These are phyloP conservation scores for Choanephora cucurbitarum DNA, from an alignment of 371 early-diverging fungal genomes.

Conservation along the genomic window DNA sequence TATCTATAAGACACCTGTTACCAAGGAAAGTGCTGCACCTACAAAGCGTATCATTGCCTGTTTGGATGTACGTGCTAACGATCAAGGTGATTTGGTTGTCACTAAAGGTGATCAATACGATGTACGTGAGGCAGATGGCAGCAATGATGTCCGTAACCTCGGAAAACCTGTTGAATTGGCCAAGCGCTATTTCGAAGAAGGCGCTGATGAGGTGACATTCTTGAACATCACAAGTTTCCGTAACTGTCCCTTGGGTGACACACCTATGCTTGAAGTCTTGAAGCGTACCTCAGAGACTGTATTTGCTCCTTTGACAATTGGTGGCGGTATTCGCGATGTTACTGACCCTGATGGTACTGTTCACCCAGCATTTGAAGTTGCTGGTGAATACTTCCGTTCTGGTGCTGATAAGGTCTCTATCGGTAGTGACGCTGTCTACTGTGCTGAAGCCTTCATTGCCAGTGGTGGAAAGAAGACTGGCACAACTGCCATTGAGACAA, in stretches of 20 bases:
- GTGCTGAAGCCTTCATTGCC: conserved; percentile 81
- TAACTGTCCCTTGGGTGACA: conserved; percentile 85
- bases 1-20: conserved; percentile 28
- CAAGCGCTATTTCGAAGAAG: conserved; percentile 88
- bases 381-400: conserved; percentile 96
- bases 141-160: conserved; percentile 89
- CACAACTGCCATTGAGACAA: conserved; percentile 88
- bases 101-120: conserved; percentile 99
- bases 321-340: conserved; percentile 96
- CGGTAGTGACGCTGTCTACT: conserved; percentile 97
- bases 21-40: conserved; percentile 56
- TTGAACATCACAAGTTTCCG: conserved; percentile 98
- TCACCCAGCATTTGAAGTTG: conserved; percentile 90
- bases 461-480: conserved; percentile 57
- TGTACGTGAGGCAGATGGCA: conserved; percentile 78
- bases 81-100: conserved; percentile 94
- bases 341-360: conserved; percentile 79
- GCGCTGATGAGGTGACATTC: conserved; percentile 97
- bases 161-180: conserved; percentile 97
- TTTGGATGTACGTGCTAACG: conserved; percentile 95
- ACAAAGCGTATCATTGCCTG: conserved; percentile 95
- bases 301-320: conserved; percentile 97
- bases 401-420: conserved; percentile 99
- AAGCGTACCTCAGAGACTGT: conserved; percentile 84
- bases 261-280: conserved; percentile 95